phyloP scores from a whole-genome alignment of 2,329 filamentous ascomycete species.

The Colletotrichum kahawae region DNA sequence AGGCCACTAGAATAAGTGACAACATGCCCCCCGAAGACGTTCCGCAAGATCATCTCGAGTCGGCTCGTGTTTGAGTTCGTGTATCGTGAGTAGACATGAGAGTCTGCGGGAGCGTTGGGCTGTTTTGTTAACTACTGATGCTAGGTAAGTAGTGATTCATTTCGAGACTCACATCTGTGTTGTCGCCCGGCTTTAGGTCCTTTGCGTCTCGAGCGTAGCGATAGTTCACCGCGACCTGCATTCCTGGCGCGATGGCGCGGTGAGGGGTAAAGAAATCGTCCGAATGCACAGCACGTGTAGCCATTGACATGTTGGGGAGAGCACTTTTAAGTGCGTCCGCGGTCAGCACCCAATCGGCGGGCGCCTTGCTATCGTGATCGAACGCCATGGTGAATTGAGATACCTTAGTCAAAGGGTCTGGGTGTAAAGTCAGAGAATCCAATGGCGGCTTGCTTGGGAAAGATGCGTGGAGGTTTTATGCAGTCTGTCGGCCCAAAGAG shows the following conservation, averaged over 20 bases:
- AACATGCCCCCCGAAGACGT: not conserved
- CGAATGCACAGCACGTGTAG: not conserved
- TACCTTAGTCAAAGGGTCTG: not conserved
- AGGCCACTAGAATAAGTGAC: not conserved
- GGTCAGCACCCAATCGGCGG: not conserved
- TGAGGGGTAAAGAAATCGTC: not conserved
- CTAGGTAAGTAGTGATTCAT: accelerated
- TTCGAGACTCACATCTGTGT: not conserved
- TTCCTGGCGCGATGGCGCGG: not conserved
- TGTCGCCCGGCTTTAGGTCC: not conserved
- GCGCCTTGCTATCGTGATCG: not conserved
- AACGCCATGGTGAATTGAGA: not conserved
- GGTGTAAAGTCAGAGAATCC: not conserved
- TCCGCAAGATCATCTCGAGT: not conserved
- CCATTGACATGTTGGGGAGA: not conserved
- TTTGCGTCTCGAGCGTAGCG: not conserved
- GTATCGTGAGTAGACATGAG: not conserved
- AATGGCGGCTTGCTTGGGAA: not conserved
- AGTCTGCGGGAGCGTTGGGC: not conserved
- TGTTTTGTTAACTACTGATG: not conserved
- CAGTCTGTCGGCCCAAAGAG: not conserved
- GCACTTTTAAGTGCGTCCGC: not conserved
- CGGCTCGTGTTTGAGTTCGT: not conserved
- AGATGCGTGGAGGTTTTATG: not conserved
- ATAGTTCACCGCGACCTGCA: not conserved